Base-by-base conservation (phyloP, 129 eudicot genomes). In the Tagetes erecta region DNA sequence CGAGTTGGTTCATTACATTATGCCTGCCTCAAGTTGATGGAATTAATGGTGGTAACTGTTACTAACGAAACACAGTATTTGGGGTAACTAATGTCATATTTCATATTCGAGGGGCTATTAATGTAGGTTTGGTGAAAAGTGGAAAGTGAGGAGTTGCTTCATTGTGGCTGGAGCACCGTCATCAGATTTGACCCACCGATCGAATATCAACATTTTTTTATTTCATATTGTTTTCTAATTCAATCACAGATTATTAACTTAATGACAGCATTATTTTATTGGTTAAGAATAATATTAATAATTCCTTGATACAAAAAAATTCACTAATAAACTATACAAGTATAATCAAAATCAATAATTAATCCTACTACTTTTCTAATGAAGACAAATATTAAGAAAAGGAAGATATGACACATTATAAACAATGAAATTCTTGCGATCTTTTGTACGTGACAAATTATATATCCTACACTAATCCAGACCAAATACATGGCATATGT, bases 121-220 rank as follows among this genome's bases (percentile, higher is more conserved):
- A 30, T 47, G 52, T 38, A 75, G 51, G 37, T 64, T 39, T 51
- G 37, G 39, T 53, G 41, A 30, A 38, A 37, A 9, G 1, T 5
- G 30, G 49, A 8, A 70, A 70, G 47, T 44, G 27, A 6, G 45
- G 36, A 49, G 31, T 20, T 10, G 38, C 55, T 75, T 64, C 52
- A 64, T 49, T 7, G 51, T 42, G 35, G 44, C 56, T 72, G 77
- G 77, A 59, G 60, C 80, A 76, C 73, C 67, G 73, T 67, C 74
- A 66, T 53, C 56, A 40, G 36, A 38, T 64, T 75, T 30, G 66
- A 75, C 52, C 67, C 67, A 75, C 45, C 73, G 65, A 66, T 13
- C 66, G 36, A 53, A 76, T 69, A 47, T 60, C 67, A 60, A 60
- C 42, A 60, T 1, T 60, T 60, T 60, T 56, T 60, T 35, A 53